phyloP scores from a whole-genome alignment of 768 basidiomycete genomes.

The Boletellus emodensis region DNA sequence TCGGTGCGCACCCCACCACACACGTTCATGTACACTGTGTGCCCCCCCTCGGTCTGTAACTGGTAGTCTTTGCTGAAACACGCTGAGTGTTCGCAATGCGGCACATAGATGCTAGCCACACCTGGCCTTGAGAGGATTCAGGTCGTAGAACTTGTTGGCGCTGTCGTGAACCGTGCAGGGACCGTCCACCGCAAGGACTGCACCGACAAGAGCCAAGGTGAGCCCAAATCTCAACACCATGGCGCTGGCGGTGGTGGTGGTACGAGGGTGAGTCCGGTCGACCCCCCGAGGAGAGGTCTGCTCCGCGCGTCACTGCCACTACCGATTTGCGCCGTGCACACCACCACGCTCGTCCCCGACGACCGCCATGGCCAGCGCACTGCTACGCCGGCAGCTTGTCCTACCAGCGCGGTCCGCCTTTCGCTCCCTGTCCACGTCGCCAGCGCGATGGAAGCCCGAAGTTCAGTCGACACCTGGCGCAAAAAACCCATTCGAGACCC shows the following conservation, averaged over 20 bases:
- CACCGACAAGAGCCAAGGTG: conserved; percentile 1
- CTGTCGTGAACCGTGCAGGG: conserved; percentile 55
- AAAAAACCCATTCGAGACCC: conserved; percentile 58
- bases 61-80: conserved; percentile 60
- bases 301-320: conserved; percentile 17
- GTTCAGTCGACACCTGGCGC: conserved; percentile 26
- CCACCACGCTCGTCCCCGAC: conserved; percentile 17
- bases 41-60: conserved; percentile 44
- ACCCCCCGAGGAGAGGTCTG: conserved; percentile 25
- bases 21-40: conserved; percentile 55
- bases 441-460: conserved; percentile 20
- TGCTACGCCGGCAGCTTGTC: conserved; percentile 58
- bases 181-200: conserved; percentile 39
- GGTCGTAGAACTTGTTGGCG: conserved; percentile 58
- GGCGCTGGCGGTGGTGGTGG: background rate
- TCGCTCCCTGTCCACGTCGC: conserved; percentile 26
- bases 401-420: conserved; percentile 28
- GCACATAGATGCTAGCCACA: conserved; percentile 27
- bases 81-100: conserved; percentile 3
- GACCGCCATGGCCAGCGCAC: conserved; percentile 57
- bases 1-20: conserved; percentile 58
- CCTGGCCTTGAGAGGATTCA: conserved; percentile 59
- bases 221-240: background rate
- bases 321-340: conserved; percentile 25
- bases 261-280: conserved; percentile 9